Evolutionary conservation across 495 filamentous ascomycete genomes (phyloP), one percentile per base, ranked within the genome.

Genomic region (Bacidia rubella): DNA sequence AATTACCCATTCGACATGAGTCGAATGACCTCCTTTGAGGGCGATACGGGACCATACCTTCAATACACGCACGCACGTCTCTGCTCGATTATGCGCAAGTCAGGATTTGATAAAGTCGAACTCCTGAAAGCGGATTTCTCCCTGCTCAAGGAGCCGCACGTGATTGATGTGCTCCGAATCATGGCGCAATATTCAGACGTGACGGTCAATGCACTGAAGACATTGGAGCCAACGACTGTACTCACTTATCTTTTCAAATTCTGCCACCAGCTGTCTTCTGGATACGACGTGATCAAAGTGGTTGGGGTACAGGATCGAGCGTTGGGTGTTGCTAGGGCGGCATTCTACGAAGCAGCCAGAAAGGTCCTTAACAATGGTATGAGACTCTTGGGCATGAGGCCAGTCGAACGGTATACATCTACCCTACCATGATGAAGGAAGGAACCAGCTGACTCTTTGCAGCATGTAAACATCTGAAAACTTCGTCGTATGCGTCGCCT

Each of bases 171-270:
- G 19, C 69, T 79, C 50, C 76, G 80, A 42, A 55, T 74, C 52
- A 62, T 86, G 22, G 69, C 77, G 2, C 70, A 74, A 45, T 86
- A 75, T 72, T 80, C 81, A 9, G 82, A 85, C 49, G 73, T 81
- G 15, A 68, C 80, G 26, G 54, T 76, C 38, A 75, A 79, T 51
- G 80, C 82, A 4, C 65, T 70, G 56, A 81, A 77, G 68, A 81
- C 77, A 12, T 69, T 78, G 43, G 81, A 86, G 64, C 80, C 82
- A 17, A 68, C 78, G 41, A 82, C 78, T 5, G 72, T 93, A 47
- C 70, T 94, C 27, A 81, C 80, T 11, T 95, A 92, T 68, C 77
- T 95, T 42, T 90, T 90, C 73, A 82, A 80, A 67, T 83, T 95
- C 82, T 92, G 85, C 0, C 87, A 92, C 63, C 72, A 79, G 47